A percentile compares a stretch with the other conserved stretches of the same genome.
Evolutionary conservation across 2,329 filamentous ascomycete genomes (phyloP).

Genomic region (Sclerotinia borealis): DNA sequence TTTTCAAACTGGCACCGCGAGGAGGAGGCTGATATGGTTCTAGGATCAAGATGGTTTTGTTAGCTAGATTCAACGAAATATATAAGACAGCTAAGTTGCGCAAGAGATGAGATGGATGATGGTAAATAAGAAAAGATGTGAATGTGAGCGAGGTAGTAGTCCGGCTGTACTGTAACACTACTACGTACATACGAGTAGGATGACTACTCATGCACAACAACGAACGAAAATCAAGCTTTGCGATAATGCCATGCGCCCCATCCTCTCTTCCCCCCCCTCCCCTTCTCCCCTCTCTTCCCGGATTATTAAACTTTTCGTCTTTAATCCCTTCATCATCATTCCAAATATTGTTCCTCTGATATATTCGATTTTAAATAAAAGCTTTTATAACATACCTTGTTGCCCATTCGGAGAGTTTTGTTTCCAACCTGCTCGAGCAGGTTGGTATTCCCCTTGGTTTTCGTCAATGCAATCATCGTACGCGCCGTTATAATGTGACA

Average conservation of each 20-base stretch:
- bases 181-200: too few species aligned
- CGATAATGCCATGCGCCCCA: too few species aligned
- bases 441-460: constrained; percentile 4
- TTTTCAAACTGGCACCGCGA: constrained; percentile 4
- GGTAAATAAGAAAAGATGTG: too few species aligned
- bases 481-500: not conserved
- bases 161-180: too few species aligned
- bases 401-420: not conserved
- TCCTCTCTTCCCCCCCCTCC: too few species aligned
- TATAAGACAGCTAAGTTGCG: not conserved
- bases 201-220: too few species aligned
- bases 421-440: constrained; percentile 9
- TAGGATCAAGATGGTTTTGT: not conserved
- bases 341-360: not conserved
- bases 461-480: constrained; percentile 1
- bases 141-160: too few species aligned
- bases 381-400: not conserved
- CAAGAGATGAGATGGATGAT: too few species aligned
- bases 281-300: too few species aligned
- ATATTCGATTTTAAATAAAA: not conserved
- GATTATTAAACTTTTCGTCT: too few species aligned
- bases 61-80: not conserved
- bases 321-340: too few species aligned
- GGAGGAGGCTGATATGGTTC: constrained; percentile 7
- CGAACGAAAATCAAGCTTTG: too few species aligned